Evolutionary conservation across 2,329 filamentous ascomycete species (phyloP).

Genomic region (Ceratocystis destructans): DNA sequence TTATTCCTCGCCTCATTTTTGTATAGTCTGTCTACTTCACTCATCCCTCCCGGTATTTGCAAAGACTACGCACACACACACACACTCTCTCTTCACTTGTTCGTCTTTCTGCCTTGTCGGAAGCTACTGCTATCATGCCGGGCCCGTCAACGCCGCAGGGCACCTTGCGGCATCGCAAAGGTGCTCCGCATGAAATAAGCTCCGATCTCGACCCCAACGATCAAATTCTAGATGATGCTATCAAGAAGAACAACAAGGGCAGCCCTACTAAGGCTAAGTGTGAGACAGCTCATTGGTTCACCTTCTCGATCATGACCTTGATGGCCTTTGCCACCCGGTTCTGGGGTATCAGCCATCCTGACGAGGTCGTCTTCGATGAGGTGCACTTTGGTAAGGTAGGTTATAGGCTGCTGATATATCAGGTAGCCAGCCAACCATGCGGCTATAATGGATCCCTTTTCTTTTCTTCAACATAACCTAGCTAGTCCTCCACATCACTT

Average conservation of each 20-base stretch:
- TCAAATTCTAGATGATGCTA: constrained; percentile 33
- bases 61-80: background rate
- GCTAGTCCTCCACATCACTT: background rate
- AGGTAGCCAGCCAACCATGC: background rate
- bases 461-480: too few relatives aligned
- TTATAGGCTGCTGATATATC: background rate
- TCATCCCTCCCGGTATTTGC: background rate
- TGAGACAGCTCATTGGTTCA: constrained; percentile 78
- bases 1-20: constrained; percentile 8
- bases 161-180: constrained; percentile 46
- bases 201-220: constrained; percentile 25
- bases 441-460: background rate
- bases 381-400: constrained; percentile 98
- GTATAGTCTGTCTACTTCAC: background rate
- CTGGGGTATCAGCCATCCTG: constrained; percentile 88
- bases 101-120: background rate
- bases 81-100: background rate
- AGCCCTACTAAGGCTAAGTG: constrained; percentile 29
- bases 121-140: constrained; percentile 30
- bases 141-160: constrained; percentile 40
- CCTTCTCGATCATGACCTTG: constrained; percentile 60
- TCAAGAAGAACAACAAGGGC: constrained; percentile 25
- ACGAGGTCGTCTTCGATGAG: constrained; percentile 97
- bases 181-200: constrained; percentile 34
- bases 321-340: constrained; percentile 86